phyloP scores from a whole-genome alignment of 768 basidiomycete species.

The Paxillus ammoniavirescens region DNA sequence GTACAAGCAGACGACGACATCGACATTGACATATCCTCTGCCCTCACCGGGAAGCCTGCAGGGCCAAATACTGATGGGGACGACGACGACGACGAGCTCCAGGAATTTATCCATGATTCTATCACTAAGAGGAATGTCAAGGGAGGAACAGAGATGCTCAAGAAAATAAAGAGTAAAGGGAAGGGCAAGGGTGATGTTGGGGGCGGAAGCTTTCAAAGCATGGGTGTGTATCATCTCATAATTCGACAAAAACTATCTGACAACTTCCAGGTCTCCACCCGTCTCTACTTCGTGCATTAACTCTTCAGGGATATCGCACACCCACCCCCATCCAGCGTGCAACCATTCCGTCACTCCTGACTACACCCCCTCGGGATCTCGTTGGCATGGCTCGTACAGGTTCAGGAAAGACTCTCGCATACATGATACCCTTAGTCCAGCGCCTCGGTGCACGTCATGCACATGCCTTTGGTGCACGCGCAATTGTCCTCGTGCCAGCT shows the following conservation, averaged over 20 bases:
- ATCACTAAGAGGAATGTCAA: constrained; percentile 74
- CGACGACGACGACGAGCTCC: constrained; percentile 55
- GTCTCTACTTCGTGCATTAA: constrained; percentile 77
- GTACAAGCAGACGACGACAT: constrained; percentile 34
- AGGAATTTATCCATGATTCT: constrained; percentile 63
- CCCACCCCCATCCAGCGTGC: constrained; percentile 97
- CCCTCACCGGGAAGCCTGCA: constrained; percentile 49
- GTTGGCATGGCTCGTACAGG: constrained; percentile 99
- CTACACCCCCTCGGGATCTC: constrained; percentile 84
- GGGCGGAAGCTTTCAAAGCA: constrained; percentile 94
- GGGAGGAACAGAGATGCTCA: constrained; percentile 72
- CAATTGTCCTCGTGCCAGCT: constrained; percentile 86
- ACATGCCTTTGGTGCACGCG: constrained; percentile 78
- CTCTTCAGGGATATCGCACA: constrained; percentile 89
- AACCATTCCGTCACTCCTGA: constrained; percentile 80
- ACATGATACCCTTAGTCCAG: constrained; percentile 89
- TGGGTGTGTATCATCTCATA: constrained; percentile 58
- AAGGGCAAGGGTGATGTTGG: constrained; percentile 80
- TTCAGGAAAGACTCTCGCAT: constrained; percentile 96
- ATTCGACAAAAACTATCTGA: neutral
- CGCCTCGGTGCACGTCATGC: constrained; percentile 81
- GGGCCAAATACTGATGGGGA: constrained; percentile 11
- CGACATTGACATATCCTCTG: constrained; percentile 70
- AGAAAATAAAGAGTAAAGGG: constrained; percentile 71
- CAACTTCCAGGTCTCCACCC: constrained; percentile 69